Conservation (phyloP, 371 early-diverging fungal species). For the Rhizopus microsporus region DNA sequence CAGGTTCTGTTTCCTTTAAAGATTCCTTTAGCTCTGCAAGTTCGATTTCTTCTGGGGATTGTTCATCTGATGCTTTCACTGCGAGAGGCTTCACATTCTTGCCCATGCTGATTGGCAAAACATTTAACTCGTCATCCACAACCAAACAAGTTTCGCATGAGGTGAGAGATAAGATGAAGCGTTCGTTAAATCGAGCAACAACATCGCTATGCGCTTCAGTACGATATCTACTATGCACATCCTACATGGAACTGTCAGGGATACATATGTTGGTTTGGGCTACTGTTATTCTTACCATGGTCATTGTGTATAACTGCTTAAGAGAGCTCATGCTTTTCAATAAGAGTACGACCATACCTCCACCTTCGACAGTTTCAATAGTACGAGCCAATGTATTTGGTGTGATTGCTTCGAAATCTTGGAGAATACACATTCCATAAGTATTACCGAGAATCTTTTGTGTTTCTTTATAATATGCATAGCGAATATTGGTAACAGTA, state of each 20-base stretch:
- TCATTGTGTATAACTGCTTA: conserved; percentile 96
- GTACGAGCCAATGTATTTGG: conserved; percentile 98
- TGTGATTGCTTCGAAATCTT: conserved; percentile 99
- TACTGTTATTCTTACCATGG: conserved; percentile 71
- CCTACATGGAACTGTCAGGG: conserved; percentile 41
- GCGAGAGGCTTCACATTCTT: conserved; percentile 89
- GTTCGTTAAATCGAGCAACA: conserved; percentile 96
- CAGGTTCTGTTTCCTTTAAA: conserved; percentile 85
- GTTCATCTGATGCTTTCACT: conserved; percentile 53
- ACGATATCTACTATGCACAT: conserved; percentile 93
- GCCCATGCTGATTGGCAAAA: conserved; percentile 90
- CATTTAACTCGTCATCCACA: conserved; percentile 96
- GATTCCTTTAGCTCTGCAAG: conserved; percentile 81
- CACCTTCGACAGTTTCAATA: conserved; percentile 99
- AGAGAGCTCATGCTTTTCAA: conserved; percentile 93
- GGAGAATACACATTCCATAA: conserved; percentile 98
- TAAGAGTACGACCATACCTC: conserved; percentile 95
- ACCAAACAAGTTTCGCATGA: conserved; percentile 92
- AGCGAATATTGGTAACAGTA: conserved; percentile 93
- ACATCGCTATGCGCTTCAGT: conserved; percentile 94
- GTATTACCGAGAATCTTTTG: conserved; percentile 99
- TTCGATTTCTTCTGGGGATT: conserved; percentile 71
- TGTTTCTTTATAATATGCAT: conserved; percentile 98
- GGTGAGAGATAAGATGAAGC: conserved; percentile 94
- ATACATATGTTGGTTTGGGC: background rate